Evolutionary conservation across 1,139 yeast genomes (phyloP), one percentile per base, ranked within the genome.

Genomic region (Kurtzmaniella quercitrusa): DNA sequence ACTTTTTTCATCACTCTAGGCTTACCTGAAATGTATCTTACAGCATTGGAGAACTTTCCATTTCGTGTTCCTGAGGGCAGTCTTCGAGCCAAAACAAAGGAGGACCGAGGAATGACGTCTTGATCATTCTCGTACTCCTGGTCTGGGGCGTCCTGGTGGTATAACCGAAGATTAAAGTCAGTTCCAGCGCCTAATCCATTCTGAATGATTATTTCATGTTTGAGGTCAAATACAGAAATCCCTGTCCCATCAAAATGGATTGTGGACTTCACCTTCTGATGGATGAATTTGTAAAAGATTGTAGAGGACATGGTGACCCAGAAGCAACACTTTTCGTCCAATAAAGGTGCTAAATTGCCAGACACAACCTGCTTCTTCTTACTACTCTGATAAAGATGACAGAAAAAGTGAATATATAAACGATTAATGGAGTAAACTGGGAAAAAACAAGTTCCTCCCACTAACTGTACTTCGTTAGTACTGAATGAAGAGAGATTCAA

Each of bases 191-290:
- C 91, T 18, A 93, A 69, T 55, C 82, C 87, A 64, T 91, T 93
- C 41, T 84, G 89, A 25, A 75, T 63, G 41, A 94, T 85, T 46
- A 93, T 90, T 56, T 93, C 98, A 51, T 93, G 81, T 65, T 94
- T 94, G 50, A 93, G 70, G 60, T 93, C 98, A 67, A 91, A 93
- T 11, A 91, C 96, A 10, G 95, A 87, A 44, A 94, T 81, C 29
- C 98, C 97, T 0, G 98, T 91, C 24, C 98, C 98, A 63, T 94
- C 98, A 60, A 93, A 94, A 43, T 85, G 79, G 39, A 93, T 81
- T 39, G 95, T 79, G 1, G 88, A 81, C 40, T 87, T 83, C 43
- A 79, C 82, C 61, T 82, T 85, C 61, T 91, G 97, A 38, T 96
- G 94, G 50, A 82, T 71, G 65, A 93, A 93, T 61, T 82, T 78